Evolutionary conservation across 2,329 filamentous ascomycete species (phyloP).

Genomic region (Aspergillus sp.): DNA sequence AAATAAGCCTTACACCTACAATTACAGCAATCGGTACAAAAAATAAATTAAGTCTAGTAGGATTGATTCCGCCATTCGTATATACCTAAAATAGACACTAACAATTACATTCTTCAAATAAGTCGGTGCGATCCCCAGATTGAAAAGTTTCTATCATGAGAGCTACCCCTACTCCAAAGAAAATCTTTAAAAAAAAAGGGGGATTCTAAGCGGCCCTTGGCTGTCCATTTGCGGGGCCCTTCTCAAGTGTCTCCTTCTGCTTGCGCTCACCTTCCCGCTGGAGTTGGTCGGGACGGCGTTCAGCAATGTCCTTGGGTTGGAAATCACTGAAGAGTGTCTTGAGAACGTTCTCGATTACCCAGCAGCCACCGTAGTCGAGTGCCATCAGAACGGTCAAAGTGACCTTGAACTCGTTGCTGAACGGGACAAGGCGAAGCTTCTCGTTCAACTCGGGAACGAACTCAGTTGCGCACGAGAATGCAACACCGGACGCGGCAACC

Average conservation of each 20-base stretch:
- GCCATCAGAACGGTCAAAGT: slow-evolving; percentile 84
- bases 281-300: slow-evolving; percentile 81
- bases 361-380: slow-evolving; percentile 84
- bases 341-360: slow-evolving; percentile 78
- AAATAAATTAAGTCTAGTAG: not conserved
- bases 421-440: slow-evolving; percentile 88
- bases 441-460: slow-evolving; percentile 94
- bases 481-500: slow-evolving; percentile 81
- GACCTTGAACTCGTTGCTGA: slow-evolving; percentile 81
- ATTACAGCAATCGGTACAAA: no score
- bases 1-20: no score
- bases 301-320: slow-evolving; percentile 88
- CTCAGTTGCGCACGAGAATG: slow-evolving; percentile 92
- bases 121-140: not conserved
- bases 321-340: slow-evolving; percentile 89
- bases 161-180: slow-evolving; percentile 2
- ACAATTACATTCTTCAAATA: not conserved
- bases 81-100: not conserved
- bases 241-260: slow-evolving; percentile 54
- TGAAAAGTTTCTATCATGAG: not conserved
- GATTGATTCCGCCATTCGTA: not conserved
- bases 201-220: slow-evolving; percentile 26
- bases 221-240: slow-evolving; percentile 39
- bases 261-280: slow-evolving; percentile 71
- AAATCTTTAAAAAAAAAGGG: not conserved